Conservation (phyloP, 1,139 yeast genomes). For the Ogataea hybrid region DNA sequence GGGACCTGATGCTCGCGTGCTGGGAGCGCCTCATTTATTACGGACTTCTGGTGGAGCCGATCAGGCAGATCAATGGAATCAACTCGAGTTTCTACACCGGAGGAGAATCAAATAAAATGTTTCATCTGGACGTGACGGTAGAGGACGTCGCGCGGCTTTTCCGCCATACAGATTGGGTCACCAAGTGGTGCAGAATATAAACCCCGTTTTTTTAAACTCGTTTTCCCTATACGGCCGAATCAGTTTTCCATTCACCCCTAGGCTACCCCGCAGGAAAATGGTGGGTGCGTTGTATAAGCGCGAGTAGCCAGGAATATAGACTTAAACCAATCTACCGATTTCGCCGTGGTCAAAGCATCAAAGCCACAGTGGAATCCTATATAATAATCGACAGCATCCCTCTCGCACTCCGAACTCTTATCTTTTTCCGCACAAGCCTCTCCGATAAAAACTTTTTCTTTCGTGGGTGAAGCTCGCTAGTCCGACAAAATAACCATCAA, state of each 20-base stretch:
- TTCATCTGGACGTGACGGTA: constrained; percentile 23
- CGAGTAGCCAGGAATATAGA: not conserved
- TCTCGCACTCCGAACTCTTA: not conserved
- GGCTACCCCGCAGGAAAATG: constrained; percentile 6
- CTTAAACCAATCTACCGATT: not conserved
- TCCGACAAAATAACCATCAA: not conserved
- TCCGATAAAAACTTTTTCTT: constrained; percentile 6
- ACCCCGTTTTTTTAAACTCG: not conserved
- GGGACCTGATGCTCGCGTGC: constrained; percentile 24
- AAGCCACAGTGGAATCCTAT: not conserved
- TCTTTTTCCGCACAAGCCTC: constrained; percentile 1
- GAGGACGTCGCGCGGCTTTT: constrained; percentile 24
- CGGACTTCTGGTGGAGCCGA: constrained; percentile 26
- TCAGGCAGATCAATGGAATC: constrained; percentile 23
- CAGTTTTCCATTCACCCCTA: not conserved
- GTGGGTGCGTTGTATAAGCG: no score
- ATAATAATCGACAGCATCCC: not conserved
- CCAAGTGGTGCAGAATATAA: constrained; percentile 23
- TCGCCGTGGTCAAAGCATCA: not conserved
- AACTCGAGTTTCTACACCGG: constrained; percentile 22
- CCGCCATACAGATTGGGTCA: constrained; percentile 18
- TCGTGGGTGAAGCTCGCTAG: not conserved
- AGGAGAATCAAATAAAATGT: constrained; percentile 27
- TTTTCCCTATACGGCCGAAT: not conserved
- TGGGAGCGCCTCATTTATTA: constrained; percentile 29